Conservation (phyloP, 371 early-diverging fungal genomes). For the Polyrhizophydium stewartii region DNA sequence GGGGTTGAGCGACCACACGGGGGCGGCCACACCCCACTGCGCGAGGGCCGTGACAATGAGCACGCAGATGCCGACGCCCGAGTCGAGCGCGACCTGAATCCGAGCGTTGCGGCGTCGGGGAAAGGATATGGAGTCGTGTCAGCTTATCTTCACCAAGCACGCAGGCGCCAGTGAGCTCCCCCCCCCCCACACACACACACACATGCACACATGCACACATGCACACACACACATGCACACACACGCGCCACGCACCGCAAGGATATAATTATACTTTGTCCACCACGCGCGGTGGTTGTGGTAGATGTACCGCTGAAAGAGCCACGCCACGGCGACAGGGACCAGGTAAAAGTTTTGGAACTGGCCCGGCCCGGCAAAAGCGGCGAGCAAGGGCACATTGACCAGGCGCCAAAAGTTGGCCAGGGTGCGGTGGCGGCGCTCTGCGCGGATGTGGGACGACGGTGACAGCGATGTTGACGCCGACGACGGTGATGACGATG, state of each 20-base stretch:
- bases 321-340: not conserved
- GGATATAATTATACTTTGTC: conserved; percentile 21
- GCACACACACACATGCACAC: no score
- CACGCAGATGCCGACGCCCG: conserved; percentile 10
- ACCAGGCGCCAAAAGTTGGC: conserved; percentile 37
- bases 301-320: conserved; percentile 6
- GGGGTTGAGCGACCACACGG: not conserved
- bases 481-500: no score
- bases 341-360: not conserved
- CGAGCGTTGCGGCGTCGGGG: no score
- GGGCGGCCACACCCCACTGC: not conserved
- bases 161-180: no score
- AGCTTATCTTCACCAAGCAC: no score
- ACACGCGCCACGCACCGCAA: not conserved
- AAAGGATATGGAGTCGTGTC: no score
- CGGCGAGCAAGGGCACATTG: conserved; percentile 30
- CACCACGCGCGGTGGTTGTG: conserved; percentile 11
- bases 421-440: no score
- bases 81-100: conserved; percentile 15
- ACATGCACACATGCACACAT: no score
- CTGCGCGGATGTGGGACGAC: no score
- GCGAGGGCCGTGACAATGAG: conserved; percentile 2
- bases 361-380: not conserved
- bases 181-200: no score
- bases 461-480: no score